A percentile compares a stretch with the other conserved stretches of the same genome.
Conservation (phyloP, 148 eudicot genomes). For the Pharnaceum exiguum region DNA sequence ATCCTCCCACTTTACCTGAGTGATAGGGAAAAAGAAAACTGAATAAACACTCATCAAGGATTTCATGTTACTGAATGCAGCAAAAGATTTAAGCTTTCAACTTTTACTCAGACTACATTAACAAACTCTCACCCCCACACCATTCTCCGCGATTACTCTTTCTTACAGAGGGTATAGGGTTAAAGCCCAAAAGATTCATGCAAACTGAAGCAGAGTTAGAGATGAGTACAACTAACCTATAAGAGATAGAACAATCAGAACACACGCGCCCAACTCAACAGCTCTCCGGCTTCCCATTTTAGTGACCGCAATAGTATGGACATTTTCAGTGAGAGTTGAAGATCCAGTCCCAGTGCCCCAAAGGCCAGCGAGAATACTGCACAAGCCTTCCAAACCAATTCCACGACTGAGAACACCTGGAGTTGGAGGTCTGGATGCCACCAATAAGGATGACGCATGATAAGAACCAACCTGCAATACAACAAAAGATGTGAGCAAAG, state of each 20-base stretch:
- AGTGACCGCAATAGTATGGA: conserved; percentile 95
- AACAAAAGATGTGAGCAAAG: conserved; percentile 4
- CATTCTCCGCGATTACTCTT: no score
- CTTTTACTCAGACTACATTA: no score
- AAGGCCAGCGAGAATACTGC: conserved; percentile 81
- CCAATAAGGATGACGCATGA: conserved; percentile 87
- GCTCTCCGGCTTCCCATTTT: conserved; percentile 99
- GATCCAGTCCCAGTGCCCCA: conserved; percentile 99
- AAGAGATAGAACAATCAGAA: conserved; percentile 73
- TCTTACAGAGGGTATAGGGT: no score
- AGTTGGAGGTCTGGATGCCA: conserved; percentile 97
- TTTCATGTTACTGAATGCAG: no score
- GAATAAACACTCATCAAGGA: no score
- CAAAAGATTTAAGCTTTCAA: no score
- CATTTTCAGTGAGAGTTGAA: conserved; percentile 83
- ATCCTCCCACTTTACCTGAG: conserved; percentile 96
- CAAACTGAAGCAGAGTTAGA: conserved; percentile 10
- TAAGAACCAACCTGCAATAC: conserved; percentile 78
- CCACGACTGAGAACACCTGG: conserved; percentile 89
- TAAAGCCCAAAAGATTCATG: not conserved
- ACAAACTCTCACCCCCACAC: no score
- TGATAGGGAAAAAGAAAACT: not conserved
- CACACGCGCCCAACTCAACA: conserved; percentile 77
- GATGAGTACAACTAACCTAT: conserved; percentile 44
- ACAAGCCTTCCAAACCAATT: conserved; percentile 90